Conservation (phyloP, 202 grass and related monocot genomes). For the Carex sylvatica region DNA sequence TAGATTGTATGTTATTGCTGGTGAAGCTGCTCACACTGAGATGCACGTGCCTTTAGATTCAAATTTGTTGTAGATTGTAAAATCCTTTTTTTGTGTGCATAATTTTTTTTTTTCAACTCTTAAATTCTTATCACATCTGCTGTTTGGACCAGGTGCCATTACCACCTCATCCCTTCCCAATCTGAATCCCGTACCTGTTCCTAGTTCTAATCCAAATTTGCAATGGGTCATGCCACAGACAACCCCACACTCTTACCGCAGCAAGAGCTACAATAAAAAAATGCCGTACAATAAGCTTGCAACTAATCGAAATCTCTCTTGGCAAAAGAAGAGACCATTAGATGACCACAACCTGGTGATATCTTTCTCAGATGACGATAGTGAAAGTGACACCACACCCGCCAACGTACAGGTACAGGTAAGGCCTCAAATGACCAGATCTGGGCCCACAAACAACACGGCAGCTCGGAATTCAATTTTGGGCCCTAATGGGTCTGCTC, state of each 20-base stretch:
- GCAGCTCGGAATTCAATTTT: conserved; percentile 24
- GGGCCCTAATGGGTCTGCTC: conserved; percentile 40
- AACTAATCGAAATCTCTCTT: conserved; percentile 65
- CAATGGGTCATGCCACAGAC: conserved; percentile 16
- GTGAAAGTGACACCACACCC: conserved; percentile 58
- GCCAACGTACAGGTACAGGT: conserved; percentile 31
- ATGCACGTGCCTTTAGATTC: neutral
- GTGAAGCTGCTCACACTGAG: neutral
- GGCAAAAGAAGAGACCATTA: conserved; percentile 55
- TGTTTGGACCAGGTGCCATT: conserved; percentile 28
- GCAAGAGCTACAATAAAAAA: conserved; percentile 46
- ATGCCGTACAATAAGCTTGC: conserved; percentile 57
- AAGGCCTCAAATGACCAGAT: conserved; percentile 33
- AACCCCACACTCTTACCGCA: conserved; percentile 33
- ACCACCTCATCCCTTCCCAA: conserved; percentile 40
- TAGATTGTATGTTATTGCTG: neutral
- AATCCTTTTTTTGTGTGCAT: neutral
- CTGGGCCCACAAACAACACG: conserved; percentile 34
- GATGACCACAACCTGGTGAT: conserved; percentile 73
- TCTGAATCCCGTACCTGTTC: conserved; percentile 28
- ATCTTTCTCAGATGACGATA: conserved; percentile 92
- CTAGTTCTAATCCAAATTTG: conserved; percentile 38
- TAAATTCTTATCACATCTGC: conserved; percentile 19
- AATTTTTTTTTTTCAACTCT: neutral
- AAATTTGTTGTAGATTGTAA: neutral